Conservation (phyloP, 352 stramenopile species). For the Phytopythium montanum region DNA sequence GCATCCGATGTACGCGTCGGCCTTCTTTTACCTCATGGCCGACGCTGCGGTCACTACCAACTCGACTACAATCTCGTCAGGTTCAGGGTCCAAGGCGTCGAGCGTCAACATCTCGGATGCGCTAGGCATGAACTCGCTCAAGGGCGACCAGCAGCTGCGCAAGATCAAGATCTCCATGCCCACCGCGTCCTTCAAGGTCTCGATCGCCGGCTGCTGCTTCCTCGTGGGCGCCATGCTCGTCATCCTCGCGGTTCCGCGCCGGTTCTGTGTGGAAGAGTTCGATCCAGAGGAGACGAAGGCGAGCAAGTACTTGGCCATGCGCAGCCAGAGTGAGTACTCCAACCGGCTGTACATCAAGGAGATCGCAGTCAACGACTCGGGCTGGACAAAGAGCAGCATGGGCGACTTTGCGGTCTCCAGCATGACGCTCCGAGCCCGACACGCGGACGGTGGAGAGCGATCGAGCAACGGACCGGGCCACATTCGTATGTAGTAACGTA, state of each 20-base stretch:
- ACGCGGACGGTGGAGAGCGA: too few species aligned
- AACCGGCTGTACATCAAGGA: slow-evolving; percentile 27
- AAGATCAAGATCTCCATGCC: slow-evolving; percentile 29
- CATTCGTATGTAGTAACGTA: background rate
- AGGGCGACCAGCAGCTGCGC: slow-evolving; percentile 29
- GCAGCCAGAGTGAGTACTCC: slow-evolving; percentile 18
- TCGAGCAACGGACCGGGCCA: too few species aligned
- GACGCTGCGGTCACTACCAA: slow-evolving; percentile 24
- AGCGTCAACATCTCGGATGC: slow-evolving; percentile 9
- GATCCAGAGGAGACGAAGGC: slow-evolving; percentile 19
- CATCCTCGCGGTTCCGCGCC: slow-evolving; percentile 25
- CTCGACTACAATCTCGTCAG: background rate
- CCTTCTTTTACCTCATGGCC: slow-evolving; percentile 41
- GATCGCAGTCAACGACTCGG: slow-evolving; percentile 4
- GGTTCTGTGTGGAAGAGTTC: slow-evolving; percentile 22
- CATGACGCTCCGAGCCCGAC: slow-evolving; percentile 11
- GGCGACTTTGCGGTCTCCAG: slow-evolving; percentile 16
- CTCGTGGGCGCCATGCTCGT: slow-evolving; percentile 20
- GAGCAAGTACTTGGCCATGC: slow-evolving; percentile 23
- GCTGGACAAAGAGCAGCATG: background rate
- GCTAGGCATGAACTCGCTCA: slow-evolving; percentile 22
- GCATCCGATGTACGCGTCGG: slow-evolving; percentile 42
- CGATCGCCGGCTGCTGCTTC: slow-evolving; percentile 19
- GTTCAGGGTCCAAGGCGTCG: too few species aligned
- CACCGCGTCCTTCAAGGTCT: slow-evolving; percentile 26